These are phyloP conservation scores for Saccharomycopsis selenospora DNA, from an alignment of 805 yeast genomes.

Conservation along the genomic window DNA sequence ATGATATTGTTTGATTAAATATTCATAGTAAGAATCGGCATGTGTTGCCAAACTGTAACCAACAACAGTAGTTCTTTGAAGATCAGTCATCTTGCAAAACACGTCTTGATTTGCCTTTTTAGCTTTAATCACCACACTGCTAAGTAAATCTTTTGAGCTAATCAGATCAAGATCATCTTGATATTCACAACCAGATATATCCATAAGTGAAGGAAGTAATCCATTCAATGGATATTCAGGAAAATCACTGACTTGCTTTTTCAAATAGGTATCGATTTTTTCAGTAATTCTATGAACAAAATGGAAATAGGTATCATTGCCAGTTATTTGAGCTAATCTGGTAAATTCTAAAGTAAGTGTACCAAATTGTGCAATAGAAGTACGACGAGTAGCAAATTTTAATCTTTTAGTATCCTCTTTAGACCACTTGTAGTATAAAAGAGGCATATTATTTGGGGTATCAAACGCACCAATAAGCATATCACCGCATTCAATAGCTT, in stretches of 20 bases:
- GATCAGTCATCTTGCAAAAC: conserved; percentile 29
- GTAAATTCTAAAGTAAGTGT: conserved; percentile 47
- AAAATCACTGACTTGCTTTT: conserved; percentile 22
- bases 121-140: conserved; percentile 28
- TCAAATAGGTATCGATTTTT: conserved; percentile 27
- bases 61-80: conserved; percentile 18
- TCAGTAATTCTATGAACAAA: conserved; percentile 41
- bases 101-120: conserved; percentile 28
- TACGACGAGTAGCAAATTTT: conserved; percentile 32
- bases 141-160: conserved; percentile 25
- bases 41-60: conserved; percentile 35
- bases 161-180: conserved; percentile 28
- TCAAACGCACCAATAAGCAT: conserved; percentile 48
- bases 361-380: conserved; percentile 40
- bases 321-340: conserved; percentile 44
- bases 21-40: conserved; percentile 43
- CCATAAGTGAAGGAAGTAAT: conserved; percentile 38
- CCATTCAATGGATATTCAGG: conserved; percentile 34
- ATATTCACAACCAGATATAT: conserved; percentile 43
- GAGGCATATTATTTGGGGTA: conserved; percentile 51
- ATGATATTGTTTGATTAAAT: conserved; percentile 41
- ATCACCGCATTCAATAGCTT: conserved; percentile 42
- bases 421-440: conserved; percentile 38
- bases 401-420: conserved; percentile 28
- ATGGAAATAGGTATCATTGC: conserved; percentile 41